Percentiles rank a stretch among this genome's conserved stretches.
Evolutionary conservation across 306 rosid genomes (phyloP).

Genomic region (Gastrolobium villosum): DNA sequence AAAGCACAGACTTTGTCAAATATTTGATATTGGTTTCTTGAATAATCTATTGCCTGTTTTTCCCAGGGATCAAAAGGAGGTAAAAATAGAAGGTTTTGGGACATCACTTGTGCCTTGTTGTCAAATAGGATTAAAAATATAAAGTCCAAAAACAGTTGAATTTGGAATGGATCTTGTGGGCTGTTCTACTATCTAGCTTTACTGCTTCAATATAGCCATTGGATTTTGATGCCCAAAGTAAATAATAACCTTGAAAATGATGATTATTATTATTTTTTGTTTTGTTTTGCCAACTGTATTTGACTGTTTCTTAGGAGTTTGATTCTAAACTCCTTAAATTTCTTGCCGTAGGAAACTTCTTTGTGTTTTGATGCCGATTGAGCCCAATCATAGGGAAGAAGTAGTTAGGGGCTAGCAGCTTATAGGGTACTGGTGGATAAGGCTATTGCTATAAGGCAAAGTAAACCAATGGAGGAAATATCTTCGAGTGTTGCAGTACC

Average conservation of each 20-base stretch:
- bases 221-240: conserved; percentile 32
- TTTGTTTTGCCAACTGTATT: neutral
- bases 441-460: conserved; percentile 55
- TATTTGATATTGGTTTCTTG: conserved; percentile 41
- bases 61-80: conserved; percentile 51
- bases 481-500: conserved; percentile 75
- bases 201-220: conserved; percentile 14
- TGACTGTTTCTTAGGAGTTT: conserved; percentile 43
- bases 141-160: conserved; percentile 46
- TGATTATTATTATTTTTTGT: too few relatives aligned
- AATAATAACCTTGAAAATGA: neutral
- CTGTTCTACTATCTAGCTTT: conserved; percentile 41
- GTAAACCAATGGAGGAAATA: conserved; percentile 67
- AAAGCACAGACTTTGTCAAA: conserved; percentile 33
- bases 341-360: conserved; percentile 50
- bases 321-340: conserved; percentile 37
- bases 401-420: conserved; percentile 44
- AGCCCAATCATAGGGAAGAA: conserved; percentile 46
- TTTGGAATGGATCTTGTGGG: conserved; percentile 45
- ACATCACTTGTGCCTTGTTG: conserved; percentile 30
- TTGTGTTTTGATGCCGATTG: conserved; percentile 50
- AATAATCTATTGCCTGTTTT: conserved; percentile 39
- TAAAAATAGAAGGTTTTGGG: conserved; percentile 44
- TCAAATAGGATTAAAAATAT: conserved; percentile 22
- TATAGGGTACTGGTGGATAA: conserved; percentile 43